phyloP scores from a whole-genome alignment of 495 filamentous ascomycete genomes.

The Xylaria curta region DNA sequence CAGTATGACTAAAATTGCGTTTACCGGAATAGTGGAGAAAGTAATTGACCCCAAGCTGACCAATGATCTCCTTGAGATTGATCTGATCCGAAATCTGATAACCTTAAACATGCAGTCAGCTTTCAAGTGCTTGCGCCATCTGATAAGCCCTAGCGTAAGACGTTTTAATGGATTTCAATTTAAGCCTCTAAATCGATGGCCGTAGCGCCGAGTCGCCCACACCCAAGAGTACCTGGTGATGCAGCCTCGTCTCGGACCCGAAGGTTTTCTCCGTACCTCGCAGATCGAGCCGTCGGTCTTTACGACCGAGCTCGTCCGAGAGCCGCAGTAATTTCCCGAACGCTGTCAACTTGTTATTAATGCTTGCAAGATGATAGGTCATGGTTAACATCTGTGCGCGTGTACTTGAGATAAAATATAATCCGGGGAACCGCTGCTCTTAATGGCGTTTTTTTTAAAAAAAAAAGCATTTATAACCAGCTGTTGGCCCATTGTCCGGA shows the following conservation, averaged over 20 bases:
- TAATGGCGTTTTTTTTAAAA: background rate
- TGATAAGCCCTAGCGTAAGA: constrained; percentile 14
- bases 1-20: no score
- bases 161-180: background rate
- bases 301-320: constrained; percentile 37
- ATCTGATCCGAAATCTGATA: constrained; percentile 5
- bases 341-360: background rate
- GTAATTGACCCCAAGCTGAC: background rate
- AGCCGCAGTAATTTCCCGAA: background rate
- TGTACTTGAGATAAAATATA: background rate
- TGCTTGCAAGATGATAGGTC: background rate
- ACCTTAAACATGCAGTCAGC: background rate
- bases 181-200: background rate
- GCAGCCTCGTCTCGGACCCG: constrained; percentile 21
- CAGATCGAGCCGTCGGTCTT: constrained; percentile 29
- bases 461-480: no score
- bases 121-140: constrained; percentile 11
- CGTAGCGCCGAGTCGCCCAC: background rate
- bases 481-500: background rate
- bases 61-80: background rate
- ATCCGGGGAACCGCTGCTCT: background rate
- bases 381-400: background rate
- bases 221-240: background rate
- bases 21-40: background rate
- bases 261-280: constrained; percentile 26